phyloP scores from a whole-genome alignment of 1,284 basidiomycete species.

The Pseudozyma sp. region DNA sequence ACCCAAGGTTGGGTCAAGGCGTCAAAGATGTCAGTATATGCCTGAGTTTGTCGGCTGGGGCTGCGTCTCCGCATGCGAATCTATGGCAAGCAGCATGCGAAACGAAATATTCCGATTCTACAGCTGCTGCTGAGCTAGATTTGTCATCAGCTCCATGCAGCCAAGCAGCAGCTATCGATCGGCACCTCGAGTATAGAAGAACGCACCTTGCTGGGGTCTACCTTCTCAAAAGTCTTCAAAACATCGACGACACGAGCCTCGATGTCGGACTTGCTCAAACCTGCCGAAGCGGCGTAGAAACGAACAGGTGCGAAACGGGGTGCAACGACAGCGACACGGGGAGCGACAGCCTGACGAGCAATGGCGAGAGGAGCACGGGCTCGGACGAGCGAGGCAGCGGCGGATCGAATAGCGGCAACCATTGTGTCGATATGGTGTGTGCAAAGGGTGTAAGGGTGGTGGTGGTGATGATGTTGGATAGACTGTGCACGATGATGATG shows the following conservation, averaged over 20 bases:
- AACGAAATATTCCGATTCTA: no score
- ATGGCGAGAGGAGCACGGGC: constrained; percentile 43
- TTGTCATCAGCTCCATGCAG: no score
- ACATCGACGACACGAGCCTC: constrained; percentile 86
- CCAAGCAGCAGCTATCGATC: background rate
- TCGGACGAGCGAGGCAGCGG: constrained; percentile 49
- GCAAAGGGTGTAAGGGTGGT: background rate
- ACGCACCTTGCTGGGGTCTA: constrained; percentile 78
- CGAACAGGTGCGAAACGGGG: constrained; percentile 58
- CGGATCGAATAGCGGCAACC: constrained; percentile 53
- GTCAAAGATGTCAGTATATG: constrained; percentile 11
- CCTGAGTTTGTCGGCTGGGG: background rate
- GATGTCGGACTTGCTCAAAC: constrained; percentile 81
- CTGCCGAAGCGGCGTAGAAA: constrained; percentile 81
- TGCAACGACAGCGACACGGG: constrained; percentile 51
- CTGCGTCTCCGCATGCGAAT: background rate
- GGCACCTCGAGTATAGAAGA: background rate
- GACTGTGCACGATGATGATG: constrained; percentile 9
- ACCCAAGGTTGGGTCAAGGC: background rate
- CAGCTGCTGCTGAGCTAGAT: no score
- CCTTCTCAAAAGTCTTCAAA: constrained; percentile 94
- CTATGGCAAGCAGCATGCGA: no score
- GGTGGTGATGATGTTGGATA: background rate
- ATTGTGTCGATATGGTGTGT: constrained; percentile 23
- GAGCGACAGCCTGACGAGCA: constrained; percentile 31